phyloP scores from a whole-genome alignment of 139 green algal genomes.

The Coccomyxa sp. region DNA sequence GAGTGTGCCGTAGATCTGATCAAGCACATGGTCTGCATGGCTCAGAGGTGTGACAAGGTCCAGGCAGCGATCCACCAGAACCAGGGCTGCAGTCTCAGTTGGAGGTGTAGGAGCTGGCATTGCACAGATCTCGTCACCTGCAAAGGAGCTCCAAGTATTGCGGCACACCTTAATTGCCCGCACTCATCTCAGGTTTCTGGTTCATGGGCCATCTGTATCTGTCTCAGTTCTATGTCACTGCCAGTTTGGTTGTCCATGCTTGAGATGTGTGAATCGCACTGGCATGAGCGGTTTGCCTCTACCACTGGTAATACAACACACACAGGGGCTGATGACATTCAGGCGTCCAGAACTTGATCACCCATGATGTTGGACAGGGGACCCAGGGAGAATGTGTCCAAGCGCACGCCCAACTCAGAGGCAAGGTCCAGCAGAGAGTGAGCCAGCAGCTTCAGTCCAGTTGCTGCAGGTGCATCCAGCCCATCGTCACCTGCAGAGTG shows the following conservation, averaged over 20 bases:
- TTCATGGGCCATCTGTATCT: not conserved
- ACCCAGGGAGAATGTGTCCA: conserved; percentile 54
- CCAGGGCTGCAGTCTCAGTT: conserved; percentile 28
- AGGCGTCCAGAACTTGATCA: not conserved
- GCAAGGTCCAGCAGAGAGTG: conserved; percentile 44
- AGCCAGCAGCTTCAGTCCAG: conserved; percentile 40
- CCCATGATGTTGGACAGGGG: conserved; percentile 35
- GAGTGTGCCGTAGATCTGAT: conserved; percentile 15
- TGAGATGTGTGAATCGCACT: not conserved
- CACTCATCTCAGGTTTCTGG: not conserved
- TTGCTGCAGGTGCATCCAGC: not conserved
- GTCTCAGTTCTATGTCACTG: not conserved
- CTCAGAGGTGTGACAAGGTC: conserved; percentile 47
- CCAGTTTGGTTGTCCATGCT: not conserved
- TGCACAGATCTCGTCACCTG: conserved; percentile 29
- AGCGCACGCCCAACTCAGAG: conserved; percentile 32
- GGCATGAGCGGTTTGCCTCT: not conserved
- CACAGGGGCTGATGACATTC: not conserved
- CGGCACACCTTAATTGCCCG: not conserved
- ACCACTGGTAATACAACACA: not conserved
- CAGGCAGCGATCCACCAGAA: conserved; percentile 46
- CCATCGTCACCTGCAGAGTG: not conserved
- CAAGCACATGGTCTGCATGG: conserved; percentile 41
- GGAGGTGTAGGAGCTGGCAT: conserved; percentile 10
- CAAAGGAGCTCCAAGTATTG: not conserved